Evolutionary conservation across 306 rosid species (phyloP).

Genomic region (Prunus armeniaca): DNA sequence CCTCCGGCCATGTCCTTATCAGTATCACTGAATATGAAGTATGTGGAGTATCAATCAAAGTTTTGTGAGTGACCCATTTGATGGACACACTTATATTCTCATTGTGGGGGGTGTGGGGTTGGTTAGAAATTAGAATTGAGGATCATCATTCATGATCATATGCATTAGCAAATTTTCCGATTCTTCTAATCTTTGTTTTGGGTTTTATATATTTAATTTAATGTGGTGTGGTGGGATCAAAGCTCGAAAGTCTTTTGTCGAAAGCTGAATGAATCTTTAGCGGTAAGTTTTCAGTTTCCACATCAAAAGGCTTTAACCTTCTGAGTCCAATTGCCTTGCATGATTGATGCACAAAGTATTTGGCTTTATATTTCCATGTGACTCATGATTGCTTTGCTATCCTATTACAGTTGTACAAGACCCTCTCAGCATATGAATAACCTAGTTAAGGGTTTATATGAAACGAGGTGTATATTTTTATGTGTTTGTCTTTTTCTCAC

Average conservation of each 20-base stretch:
- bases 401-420: too few species aligned
- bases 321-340: not conserved
- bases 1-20: too few species aligned
- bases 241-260: not conserved
- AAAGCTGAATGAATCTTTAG: not conserved
- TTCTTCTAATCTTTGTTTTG: not conserved
- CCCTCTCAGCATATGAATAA: too few species aligned
- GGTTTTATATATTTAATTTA: too few species aligned
- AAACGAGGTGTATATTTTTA: too few species aligned
- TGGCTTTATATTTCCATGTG: too few species aligned
- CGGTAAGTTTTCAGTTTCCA: not conserved
- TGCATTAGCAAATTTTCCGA: not conserved
- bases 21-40: not conserved
- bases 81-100: not conserved
- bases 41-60: not conserved
- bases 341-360: too few species aligned
- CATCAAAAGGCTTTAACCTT: not conserved
- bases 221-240: constrained; percentile 1
- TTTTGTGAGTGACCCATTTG: not conserved
- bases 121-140: too few species aligned
- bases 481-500: too few species aligned
- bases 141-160: not conserved
- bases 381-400: too few species aligned
- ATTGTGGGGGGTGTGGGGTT: not conserved
- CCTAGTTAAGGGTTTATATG: too few species aligned